Evolutionary conservation across 2,329 filamentous ascomycete species (phyloP).

Genomic region (Aureobasidium melanogenum): DNA sequence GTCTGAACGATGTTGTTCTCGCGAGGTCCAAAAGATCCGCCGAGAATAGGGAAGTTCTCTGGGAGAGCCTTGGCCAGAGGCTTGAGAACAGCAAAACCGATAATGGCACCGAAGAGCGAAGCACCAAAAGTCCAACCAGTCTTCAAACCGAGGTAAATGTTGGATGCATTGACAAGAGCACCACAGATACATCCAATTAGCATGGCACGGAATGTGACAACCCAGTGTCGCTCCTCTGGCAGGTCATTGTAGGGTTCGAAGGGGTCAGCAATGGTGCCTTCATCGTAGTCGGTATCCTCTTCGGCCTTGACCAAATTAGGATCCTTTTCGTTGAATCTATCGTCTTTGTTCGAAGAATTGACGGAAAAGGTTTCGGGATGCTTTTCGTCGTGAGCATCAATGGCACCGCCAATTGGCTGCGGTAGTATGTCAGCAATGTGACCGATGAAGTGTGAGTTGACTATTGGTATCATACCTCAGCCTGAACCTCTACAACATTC

Average conservation of each 20-base stretch:
- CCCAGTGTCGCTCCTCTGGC: slow-evolving; percentile 37
- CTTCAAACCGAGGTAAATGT: slow-evolving; percentile 49
- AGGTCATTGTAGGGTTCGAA: slow-evolving; percentile 36
- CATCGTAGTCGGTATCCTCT: slow-evolving; percentile 22
- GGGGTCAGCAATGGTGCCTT: slow-evolving; percentile 27
- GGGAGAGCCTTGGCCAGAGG: slow-evolving; percentile 19
- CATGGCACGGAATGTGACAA: slow-evolving; percentile 48
- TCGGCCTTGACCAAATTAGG: slow-evolving; percentile 20
- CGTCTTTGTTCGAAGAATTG: slow-evolving; percentile 17
- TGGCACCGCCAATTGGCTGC: slow-evolving; percentile 22
- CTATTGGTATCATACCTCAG: not conserved
- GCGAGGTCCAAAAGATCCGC: slow-evolving; percentile 48
- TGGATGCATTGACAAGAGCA: slow-evolving; percentile 51
- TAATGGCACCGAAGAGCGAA: slow-evolving; percentile 36
- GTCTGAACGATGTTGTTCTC: slow-evolving; percentile 54
- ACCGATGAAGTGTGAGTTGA: not conserved
- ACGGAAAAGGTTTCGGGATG: slow-evolving; percentile 13
- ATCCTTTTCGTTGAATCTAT: slow-evolving; percentile 22
- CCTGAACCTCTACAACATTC: not conserved
- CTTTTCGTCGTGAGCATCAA: slow-evolving; percentile 27
- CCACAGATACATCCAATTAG: slow-evolving; percentile 47
- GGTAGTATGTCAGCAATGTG: not conserved
- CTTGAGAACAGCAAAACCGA: slow-evolving; percentile 42
- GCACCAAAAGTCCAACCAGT: slow-evolving; percentile 35
- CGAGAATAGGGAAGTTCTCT: slow-evolving; percentile 38